Conservation (phyloP, 2,329 filamentous ascomycete species). For the Fusarium gaditjirri region DNA sequence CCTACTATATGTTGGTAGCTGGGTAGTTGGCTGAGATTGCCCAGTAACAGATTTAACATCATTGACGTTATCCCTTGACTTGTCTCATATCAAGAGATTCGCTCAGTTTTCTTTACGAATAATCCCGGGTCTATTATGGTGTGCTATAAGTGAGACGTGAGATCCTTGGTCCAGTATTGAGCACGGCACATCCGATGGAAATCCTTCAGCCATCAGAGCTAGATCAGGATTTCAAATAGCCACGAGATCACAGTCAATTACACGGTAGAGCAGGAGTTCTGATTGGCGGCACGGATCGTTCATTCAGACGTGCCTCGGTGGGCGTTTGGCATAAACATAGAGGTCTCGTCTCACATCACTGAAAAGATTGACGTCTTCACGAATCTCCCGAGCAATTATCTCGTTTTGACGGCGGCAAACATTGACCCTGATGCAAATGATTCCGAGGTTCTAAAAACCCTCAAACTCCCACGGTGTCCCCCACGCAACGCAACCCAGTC, state of each 20-base stretch:
- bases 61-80: conserved; percentile 25
- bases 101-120: neutral
- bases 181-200: neutral
- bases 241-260: conserved; percentile 11
- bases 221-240: neutral
- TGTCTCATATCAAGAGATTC: neutral
- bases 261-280: neutral
- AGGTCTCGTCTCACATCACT: conserved; percentile 40
- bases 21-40: neutral
- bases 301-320: conserved; percentile 24
- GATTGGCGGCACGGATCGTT: conserved; percentile 10
- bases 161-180: neutral
- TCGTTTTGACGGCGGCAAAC: conserved; percentile 52
- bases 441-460: conserved; percentile 59
- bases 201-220: neutral
- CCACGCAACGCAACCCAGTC: conserved; percentile 51
- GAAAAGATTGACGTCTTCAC: conserved; percentile 42
- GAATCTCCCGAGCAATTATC: conserved; percentile 47
- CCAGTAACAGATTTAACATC: conserved; percentile 1
- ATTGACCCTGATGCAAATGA: conserved; percentile 60
- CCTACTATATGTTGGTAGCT: neutral
- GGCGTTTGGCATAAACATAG: conserved; percentile 20
- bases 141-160: neutral
- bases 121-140: neutral
- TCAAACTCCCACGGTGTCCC: conserved; percentile 59